Percentiles rank a stretch among this genome's conserved stretches.
phyloP scores from a whole-genome alignment of 1,284 basidiomycete genomes.

The Fistulina hepatica region DNA sequence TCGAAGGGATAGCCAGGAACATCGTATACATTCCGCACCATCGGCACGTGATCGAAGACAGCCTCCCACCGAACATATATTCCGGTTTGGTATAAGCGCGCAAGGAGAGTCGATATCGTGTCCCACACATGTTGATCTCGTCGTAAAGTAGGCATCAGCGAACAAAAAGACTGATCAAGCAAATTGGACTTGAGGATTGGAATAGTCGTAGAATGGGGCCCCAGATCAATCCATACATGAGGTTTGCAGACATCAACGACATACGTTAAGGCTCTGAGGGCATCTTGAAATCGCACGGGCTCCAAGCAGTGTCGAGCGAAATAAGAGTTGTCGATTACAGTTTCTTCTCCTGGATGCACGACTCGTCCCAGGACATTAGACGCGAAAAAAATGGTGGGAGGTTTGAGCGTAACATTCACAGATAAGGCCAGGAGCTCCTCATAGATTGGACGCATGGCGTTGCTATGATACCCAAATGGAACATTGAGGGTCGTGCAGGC shows the following conservation, averaged over 20 bases:
- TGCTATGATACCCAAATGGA: slow-evolving; percentile 55
- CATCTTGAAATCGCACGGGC: slow-evolving; percentile 48
- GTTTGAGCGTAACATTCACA: slow-evolving; percentile 24
- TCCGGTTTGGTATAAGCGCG: slow-evolving; percentile 36
- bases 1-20: slow-evolving; percentile 56
- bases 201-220: slow-evolving; percentile 46
- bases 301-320: slow-evolving; percentile 47
- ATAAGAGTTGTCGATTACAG: slow-evolving; percentile 40
- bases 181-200: slow-evolving; percentile 41
- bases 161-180: no score
- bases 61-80: slow-evolving; percentile 40
- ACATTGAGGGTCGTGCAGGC: slow-evolving; percentile 35
- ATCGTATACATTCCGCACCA: slow-evolving; percentile 29
- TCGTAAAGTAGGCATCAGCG: slow-evolving; percentile 35
- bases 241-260: slow-evolving; percentile 21
- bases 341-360: slow-evolving; percentile 38
- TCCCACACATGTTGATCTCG: slow-evolving; percentile 34
- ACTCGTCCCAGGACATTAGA: slow-evolving; percentile 48
- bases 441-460: slow-evolving; percentile 46
- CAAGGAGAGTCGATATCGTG: slow-evolving; percentile 34
- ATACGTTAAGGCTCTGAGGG: slow-evolving; percentile 30
- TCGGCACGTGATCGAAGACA: slow-evolving; percentile 37
- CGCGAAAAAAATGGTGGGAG: slow-evolving; percentile 44
- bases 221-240: slow-evolving; percentile 53
- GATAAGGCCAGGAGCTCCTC: slow-evolving; percentile 34